phyloP scores from a whole-genome alignment of 2,329 filamentous ascomycete genomes.

The Exophiala oligosperma region DNA sequence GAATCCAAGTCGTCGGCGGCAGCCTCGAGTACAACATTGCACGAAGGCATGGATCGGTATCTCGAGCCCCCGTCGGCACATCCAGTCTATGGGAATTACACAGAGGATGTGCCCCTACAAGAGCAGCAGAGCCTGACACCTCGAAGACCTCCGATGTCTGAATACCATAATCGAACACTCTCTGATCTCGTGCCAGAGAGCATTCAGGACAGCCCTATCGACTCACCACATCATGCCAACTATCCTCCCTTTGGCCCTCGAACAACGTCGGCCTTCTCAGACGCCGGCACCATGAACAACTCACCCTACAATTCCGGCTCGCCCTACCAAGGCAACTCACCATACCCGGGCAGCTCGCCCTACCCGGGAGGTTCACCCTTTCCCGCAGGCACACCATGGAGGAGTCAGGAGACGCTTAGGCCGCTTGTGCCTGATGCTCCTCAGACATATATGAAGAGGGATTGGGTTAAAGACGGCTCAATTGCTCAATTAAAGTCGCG shows the following conservation, averaged over 20 bases:
- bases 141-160: slow-evolving; percentile 11
- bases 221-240: slow-evolving; percentile 4
- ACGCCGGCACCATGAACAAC: slow-evolving; percentile 26
- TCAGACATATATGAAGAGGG: slow-evolving; percentile 34
- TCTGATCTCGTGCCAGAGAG: slow-evolving; percentile 22
- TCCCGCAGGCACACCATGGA: slow-evolving; percentile 30
- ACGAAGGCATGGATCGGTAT: slow-evolving; percentile 11
- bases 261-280: slow-evolving; percentile 19
- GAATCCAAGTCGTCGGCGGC: slow-evolving; percentile 17
- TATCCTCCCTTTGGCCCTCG: slow-evolving; percentile 23
- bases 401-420: slow-evolving; percentile 37
- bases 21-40: slow-evolving; percentile 12
- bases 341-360: neutral
- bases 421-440: slow-evolving; percentile 35
- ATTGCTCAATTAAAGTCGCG: slow-evolving; percentile 38
- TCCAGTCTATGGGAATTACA: slow-evolving; percentile 21
- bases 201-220: slow-evolving; percentile 14
- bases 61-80: slow-evolving; percentile 17
- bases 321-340: neutral
- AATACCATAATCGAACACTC: slow-evolving; percentile 19
- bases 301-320: slow-evolving; percentile 28
- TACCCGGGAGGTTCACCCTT: neutral
- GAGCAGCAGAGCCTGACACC: neutral
- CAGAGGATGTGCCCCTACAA: slow-evolving; percentile 14
- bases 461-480: slow-evolving; percentile 40